Percentiles rank a stretch among this genome's conserved stretches.
These are phyloP conservation scores for Starmerella apicola DNA, from an alignment of 805 yeast genomes.

Conservation along the genomic window DNA sequence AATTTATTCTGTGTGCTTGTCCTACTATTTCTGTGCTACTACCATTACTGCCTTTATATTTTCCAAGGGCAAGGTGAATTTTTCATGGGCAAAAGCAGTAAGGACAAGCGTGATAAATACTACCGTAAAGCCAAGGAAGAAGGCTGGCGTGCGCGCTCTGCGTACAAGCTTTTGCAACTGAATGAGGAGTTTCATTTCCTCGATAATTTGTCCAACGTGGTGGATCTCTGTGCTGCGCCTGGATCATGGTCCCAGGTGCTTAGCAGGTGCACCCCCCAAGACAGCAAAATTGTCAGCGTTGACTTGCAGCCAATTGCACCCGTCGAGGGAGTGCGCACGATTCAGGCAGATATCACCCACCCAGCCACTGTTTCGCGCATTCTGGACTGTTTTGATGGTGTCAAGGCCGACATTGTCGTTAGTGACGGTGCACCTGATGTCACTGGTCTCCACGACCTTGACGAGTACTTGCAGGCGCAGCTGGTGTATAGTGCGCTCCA, in stretches of 20 bases:
- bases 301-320: slow-evolving; percentile 98
- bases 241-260: slow-evolving; percentile 98
- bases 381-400: slow-evolving; percentile 73
- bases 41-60: too few relatives aligned
- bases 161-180: slow-evolving; percentile 81
- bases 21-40: too few relatives aligned
- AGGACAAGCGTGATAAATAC: slow-evolving; percentile 86
- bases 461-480: slow-evolving; percentile 94
- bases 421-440: slow-evolving; percentile 99
- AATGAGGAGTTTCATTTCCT: slow-evolving; percentile 82
- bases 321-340: slow-evolving; percentile 73
- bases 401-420: slow-evolving; percentile 88
- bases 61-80: slow-evolving; percentile 1
- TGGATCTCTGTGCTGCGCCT: slow-evolving; percentile 96
- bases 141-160: slow-evolving; percentile 96
- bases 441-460: slow-evolving; percentile 91
- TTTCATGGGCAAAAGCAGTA: slow-evolving; percentile 83
- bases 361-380: slow-evolving; percentile 74
- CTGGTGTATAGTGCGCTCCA: slow-evolving; percentile 82
- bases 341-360: slow-evolving; percentile 96
- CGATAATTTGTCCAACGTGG: slow-evolving; percentile 64
- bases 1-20: too few relatives aligned
- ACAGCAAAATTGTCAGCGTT: slow-evolving; percentile 77
- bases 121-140: slow-evolving; percentile 85
- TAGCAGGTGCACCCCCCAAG: slow-evolving; percentile 41